Percentiles rank a stretch among this genome's conserved stretches.
Conservation (phyloP, 1,139 yeast genomes). For the Kodamaea fungicola region DNA sequence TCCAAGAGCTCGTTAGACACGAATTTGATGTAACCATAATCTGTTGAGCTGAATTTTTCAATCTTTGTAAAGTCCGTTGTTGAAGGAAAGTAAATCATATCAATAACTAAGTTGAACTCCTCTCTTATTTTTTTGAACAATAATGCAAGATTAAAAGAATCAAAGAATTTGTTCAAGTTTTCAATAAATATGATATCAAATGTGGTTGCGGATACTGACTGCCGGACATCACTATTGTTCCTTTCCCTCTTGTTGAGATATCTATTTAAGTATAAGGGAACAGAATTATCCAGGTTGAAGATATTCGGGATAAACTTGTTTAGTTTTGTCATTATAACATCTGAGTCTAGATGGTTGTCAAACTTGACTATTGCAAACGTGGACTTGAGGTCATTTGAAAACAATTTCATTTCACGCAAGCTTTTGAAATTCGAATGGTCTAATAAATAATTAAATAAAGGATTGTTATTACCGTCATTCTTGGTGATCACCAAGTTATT, state of each 20-base stretch:
- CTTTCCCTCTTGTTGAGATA: slow-evolving; percentile 19
- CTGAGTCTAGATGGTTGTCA: slow-evolving; percentile 36
- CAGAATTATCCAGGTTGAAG: slow-evolving; percentile 28
- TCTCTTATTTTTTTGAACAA: slow-evolving; percentile 28
- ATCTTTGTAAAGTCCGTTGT: slow-evolving; percentile 3
- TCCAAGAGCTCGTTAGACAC: slow-evolving; percentile 10
- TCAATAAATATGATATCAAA: slow-evolving; percentile 43
- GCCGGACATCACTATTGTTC: slow-evolving; percentile 1
- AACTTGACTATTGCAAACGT: slow-evolving; percentile 36
- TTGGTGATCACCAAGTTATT: slow-evolving; percentile 6
- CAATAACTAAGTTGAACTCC: slow-evolving; percentile 35
- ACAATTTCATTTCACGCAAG: slow-evolving; percentile 27
- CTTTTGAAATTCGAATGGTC: slow-evolving; percentile 24
- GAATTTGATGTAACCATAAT: slow-evolving; percentile 33
- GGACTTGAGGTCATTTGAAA: slow-evolving; percentile 13
- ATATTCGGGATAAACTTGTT: slow-evolving; percentile 22
- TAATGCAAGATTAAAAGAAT: slow-evolving; percentile 8
- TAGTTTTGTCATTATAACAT: slow-evolving; percentile 22
- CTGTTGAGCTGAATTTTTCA: slow-evolving; percentile 11
- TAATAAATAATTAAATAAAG: slow-evolving; percentile 24
- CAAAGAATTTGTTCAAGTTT: slow-evolving; percentile 35
- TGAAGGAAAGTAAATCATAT: slow-evolving; percentile 45
- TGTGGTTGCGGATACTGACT: background rate
- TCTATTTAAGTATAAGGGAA: slow-evolving; percentile 14
- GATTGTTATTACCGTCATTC: slow-evolving; percentile 9